phyloP scores from a whole-genome alignment of 2,329 filamentous ascomycete species.

The Diaporthe citri region DNA sequence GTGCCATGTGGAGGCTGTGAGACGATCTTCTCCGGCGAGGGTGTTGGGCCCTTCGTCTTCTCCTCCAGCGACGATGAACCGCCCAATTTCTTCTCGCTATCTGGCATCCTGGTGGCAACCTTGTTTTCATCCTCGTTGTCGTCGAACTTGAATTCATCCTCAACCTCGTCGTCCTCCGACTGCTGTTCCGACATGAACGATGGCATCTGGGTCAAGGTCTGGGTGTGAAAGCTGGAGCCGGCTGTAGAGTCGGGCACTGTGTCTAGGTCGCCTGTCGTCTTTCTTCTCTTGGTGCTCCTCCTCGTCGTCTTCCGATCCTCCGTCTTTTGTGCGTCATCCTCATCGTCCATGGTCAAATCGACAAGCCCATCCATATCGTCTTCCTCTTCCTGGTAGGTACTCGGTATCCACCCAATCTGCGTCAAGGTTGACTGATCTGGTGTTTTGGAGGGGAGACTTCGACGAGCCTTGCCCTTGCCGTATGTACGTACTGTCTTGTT shows the following conservation, averaged over 20 bases:
- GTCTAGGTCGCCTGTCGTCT: conserved; percentile 45
- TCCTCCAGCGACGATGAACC: conserved; percentile 17
- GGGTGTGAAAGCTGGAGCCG: conserved; percentile 49
- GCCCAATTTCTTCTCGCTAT: not conserved
- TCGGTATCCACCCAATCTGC: conserved; percentile 46
- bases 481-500: conserved; percentile 32
- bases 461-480: conserved; percentile 28
- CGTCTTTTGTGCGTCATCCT: not conserved
- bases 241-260: conserved; percentile 38
- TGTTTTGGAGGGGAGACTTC: conserved; percentile 26
- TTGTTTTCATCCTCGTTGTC: conserved; percentile 2
- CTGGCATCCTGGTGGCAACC: too few relatives aligned
- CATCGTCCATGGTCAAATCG: conserved; percentile 23
- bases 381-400: conserved; percentile 37
- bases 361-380: conserved; percentile 36
- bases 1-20: conserved; percentile 20
- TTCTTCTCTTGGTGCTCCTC: conserved; percentile 43
- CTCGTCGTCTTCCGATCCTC: conserved; percentile 19
- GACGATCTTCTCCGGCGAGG: not conserved
- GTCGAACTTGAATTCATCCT: conserved; percentile 30
- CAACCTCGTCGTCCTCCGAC: conserved; percentile 41
- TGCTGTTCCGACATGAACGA: conserved; percentile 38
- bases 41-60: conserved; percentile 22
- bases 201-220: conserved; percentile 52
- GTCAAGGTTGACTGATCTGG: conserved; percentile 51